Percentiles rank a stretch among this genome's conserved stretches.
phyloP scores from a whole-genome alignment of 1,284 basidiomycete genomes.

The Marasmius oreades region DNA sequence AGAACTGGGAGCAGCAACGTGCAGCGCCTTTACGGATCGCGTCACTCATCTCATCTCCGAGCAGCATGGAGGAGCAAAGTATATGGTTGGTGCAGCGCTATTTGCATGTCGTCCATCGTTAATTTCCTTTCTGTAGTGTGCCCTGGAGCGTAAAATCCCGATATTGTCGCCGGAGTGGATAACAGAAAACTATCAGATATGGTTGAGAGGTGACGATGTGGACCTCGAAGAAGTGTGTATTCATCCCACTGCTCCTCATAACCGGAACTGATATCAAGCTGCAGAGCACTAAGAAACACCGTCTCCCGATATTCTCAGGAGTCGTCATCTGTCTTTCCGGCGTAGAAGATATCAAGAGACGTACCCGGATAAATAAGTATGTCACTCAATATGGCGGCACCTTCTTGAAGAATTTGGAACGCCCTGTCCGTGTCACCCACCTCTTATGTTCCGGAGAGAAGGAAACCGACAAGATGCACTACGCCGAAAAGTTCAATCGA shows the following conservation, averaged over 20 bases:
- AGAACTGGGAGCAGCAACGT: slow-evolving; percentile 68
- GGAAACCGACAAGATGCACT: slow-evolving; percentile 67
- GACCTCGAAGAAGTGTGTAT: slow-evolving; percentile 41
- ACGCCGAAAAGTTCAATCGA: slow-evolving; percentile 65
- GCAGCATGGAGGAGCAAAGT: slow-evolving; percentile 73
- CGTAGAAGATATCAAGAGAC: slow-evolving; percentile 49
- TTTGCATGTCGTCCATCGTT: not conserved
- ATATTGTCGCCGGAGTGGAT: slow-evolving; percentile 76
- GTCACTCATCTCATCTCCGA: slow-evolving; percentile 79
- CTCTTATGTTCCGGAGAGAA: slow-evolving; percentile 54
- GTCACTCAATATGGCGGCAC: slow-evolving; percentile 51
- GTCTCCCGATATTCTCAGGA: slow-evolving; percentile 62
- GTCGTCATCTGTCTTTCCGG: slow-evolving; percentile 67
- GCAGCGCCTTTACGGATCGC: slow-evolving; percentile 69
- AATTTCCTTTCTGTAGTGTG: slow-evolving; percentile 46
- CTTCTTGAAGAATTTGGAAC: slow-evolving; percentile 60
- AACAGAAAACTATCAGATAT: slow-evolving; percentile 59
- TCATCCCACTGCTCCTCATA: slow-evolving; percentile 1
- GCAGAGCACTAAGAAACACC: slow-evolving; percentile 52
- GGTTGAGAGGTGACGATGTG: slow-evolving; percentile 75
- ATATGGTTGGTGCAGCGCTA: slow-evolving; percentile 42
- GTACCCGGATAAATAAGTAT: slow-evolving; percentile 54
- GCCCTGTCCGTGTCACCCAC: slow-evolving; percentile 68
- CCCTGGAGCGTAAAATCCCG: slow-evolving; percentile 68
- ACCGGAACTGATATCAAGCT: slow-evolving; percentile 6